Conservation (phyloP, 306 rosid species). For the Ceratonia siliqua region DNA sequence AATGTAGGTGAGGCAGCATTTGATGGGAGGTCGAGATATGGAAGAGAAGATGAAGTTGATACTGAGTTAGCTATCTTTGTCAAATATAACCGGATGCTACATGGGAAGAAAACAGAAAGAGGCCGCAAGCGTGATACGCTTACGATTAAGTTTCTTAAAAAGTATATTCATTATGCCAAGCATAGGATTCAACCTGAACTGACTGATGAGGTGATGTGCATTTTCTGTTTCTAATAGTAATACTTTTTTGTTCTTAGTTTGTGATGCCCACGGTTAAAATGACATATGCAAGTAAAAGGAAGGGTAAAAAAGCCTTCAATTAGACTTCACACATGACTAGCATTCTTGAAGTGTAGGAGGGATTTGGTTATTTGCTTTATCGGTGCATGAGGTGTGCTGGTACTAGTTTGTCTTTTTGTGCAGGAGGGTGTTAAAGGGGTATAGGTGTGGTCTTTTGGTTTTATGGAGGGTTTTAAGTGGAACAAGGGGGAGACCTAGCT, state of each 20-base stretch:
- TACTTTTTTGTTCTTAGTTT: constrained; percentile 21
- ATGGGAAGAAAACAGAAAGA: constrained; percentile 71
- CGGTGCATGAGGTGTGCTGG: no score
- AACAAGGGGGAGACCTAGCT: no score
- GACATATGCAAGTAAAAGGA: no score
- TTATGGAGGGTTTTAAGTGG: no score
- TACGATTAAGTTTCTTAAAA: constrained; percentile 90
- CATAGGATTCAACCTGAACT: constrained; percentile 97
- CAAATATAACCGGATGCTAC: constrained; percentile 88
- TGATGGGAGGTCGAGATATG: constrained; percentile 70
- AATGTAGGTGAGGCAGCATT: constrained; percentile 68
- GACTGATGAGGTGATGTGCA: constrained; percentile 77
- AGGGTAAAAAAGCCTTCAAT: no score
- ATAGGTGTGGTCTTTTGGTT: no score
- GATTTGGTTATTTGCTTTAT: no score
- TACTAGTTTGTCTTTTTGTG: no score
- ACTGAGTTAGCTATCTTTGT: constrained; percentile 76
- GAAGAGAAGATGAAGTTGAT: constrained; percentile 89
- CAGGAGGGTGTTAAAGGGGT: no score
- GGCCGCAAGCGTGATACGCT: constrained; percentile 82
- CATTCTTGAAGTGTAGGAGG: no score
- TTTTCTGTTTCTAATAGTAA: constrained; percentile 11
- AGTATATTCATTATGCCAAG: constrained; percentile 96
- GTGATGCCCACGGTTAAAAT: no score
- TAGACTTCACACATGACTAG: no score